Evolutionary conservation across 1,139 yeast genomes (phyloP), one percentile per base, ranked within the genome.

Genomic region (Geotrichum restrictum): DNA sequence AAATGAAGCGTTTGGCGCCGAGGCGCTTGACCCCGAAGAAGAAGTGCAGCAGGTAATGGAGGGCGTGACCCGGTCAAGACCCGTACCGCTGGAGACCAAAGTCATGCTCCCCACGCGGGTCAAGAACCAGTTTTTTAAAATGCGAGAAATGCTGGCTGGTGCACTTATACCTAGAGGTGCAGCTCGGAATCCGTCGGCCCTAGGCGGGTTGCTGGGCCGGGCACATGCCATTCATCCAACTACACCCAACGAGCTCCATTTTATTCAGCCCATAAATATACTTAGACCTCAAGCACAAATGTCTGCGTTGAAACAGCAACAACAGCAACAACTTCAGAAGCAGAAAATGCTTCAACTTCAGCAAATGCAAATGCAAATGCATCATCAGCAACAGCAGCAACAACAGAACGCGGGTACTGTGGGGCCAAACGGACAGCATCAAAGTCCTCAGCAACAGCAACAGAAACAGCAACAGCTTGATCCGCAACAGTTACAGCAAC

Each of bases 31-130:
- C 59, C 93, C 94, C 8, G 96, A 89, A 64, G 96, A 91, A 67
- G 97, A 91, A 64, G 88, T 96, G 1, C 88, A 87, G 52, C 85
- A 86, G 62, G 97, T 91, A 3, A 74, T 91, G 65, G 88, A 85
- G 56, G 97, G 96, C 8, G 87, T 89, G 18, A 79, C 85, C 13
- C 77, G 88, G 61, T 84, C 91, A 46, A 78, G 80, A 56, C 91
- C 96, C 2, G 75, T 84, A 54, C 96, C 96, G 0, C 68, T 89
- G 56, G 96, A 89, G 63, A 73, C 93, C 34, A 82, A 81, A 55
- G 82, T 84, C 11, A 67, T 87, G 11, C 73, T 86, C 63, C 93
- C 96, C 1, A 77, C 82, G 0, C 75, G 87, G 52, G 71, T 81
- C 56, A 78, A 94, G 57, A 82, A 85, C 41, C 76, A 81, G 52